Percentiles rank a stretch among this genome's conserved stretches.
These are phyloP conservation scores for Phytophthora hibernalis DNA, from an alignment of 352 stramenopile genomes.

Conservation along the genomic window DNA sequence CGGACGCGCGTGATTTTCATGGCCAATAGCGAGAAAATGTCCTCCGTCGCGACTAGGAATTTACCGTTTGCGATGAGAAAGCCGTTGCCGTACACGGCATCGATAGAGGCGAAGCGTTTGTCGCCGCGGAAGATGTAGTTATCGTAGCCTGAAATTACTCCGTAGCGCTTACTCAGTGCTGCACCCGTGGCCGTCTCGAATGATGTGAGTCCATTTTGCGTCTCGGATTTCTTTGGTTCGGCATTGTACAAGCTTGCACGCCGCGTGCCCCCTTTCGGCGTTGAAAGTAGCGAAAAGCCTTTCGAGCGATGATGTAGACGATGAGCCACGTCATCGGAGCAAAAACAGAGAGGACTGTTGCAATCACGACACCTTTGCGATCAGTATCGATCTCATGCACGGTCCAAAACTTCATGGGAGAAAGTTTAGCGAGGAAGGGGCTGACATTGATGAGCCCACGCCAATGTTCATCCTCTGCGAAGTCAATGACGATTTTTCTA, in stretches of 20 bases:
- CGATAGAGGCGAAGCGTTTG: conserved; percentile 42
- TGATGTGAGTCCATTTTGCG: conserved; percentile 13
- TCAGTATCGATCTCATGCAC: conserved; percentile 22
- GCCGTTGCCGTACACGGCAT: conserved; percentile 46
- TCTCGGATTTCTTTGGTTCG: not conserved
- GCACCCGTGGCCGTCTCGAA: conserved; percentile 34
- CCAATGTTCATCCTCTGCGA: conserved; percentile 19
- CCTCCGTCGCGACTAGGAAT: conserved; percentile 43
- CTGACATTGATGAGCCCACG: conserved; percentile 20
- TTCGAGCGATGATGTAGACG: conserved; percentile 34
- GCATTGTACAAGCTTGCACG: not conserved
- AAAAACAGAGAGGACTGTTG: conserved; percentile 34
- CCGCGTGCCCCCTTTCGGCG: not conserved
- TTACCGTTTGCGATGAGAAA: conserved; percentile 45
- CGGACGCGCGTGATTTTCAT: conserved; percentile 42
- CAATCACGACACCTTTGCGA: conserved; percentile 13
- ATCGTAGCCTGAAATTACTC: conserved; percentile 48
- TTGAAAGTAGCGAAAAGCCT: conserved; percentile 24
- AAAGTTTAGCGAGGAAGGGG: conserved; percentile 16
- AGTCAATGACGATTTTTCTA: conserved; percentile 25
- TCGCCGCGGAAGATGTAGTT: conserved; percentile 42
- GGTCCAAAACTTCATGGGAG: conserved; percentile 31
- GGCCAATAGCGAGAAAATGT: conserved; percentile 35
- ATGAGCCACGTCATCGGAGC: conserved; percentile 21
- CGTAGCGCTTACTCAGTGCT: conserved; percentile 34